A percentile compares a stretch with the other conserved stretches of the same genome.
These are phyloP conservation scores for Mucor saturninus DNA, from an alignment of 371 early-diverging fungal genomes.

Conservation along the genomic window DNA sequence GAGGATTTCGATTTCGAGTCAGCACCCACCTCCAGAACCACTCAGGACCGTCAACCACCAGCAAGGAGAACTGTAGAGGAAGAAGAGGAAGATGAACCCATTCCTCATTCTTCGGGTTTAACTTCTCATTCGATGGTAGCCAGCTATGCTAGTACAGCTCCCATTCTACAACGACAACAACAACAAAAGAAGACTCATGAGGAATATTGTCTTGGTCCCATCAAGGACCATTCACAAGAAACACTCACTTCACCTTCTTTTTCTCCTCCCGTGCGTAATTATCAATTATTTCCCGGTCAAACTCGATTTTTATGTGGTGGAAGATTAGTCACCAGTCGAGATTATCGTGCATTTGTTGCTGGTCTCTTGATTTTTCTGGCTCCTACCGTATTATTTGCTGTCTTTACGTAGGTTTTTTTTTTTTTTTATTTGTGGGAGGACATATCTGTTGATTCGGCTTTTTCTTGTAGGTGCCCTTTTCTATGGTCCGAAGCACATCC, in stretches of 20 bases:
- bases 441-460: not conserved
- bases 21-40: slow-evolving; percentile 12
- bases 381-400: slow-evolving; percentile 67
- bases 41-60: too few relatives aligned
- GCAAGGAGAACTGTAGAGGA: not conserved
- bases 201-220: slow-evolving; percentile 7
- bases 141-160: slow-evolving; percentile 28
- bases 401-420: slow-evolving; percentile 66
- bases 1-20: slow-evolving; percentile 33
- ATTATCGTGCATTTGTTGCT: slow-evolving; percentile 65
- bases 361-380: slow-evolving; percentile 65
- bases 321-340: slow-evolving; percentile 69
- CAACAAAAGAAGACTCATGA: slow-evolving; percentile 7
- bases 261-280: slow-evolving; percentile 24
- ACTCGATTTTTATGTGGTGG: slow-evolving; percentile 67
- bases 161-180: slow-evolving; percentile 13
- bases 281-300: slow-evolving; percentile 46
- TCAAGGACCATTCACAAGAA: slow-evolving; percentile 5
- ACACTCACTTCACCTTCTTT: slow-evolving; percentile 1
- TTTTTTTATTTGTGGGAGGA: too few relatives aligned
- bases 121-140: slow-evolving; percentile 26
- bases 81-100: slow-evolving; percentile 20
- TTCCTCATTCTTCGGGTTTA: slow-evolving; percentile 28
- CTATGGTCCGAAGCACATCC: slow-evolving; percentile 66
- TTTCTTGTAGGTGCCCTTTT: slow-evolving; percentile 62